phyloP scores from a whole-genome alignment of 768 basidiomycete genomes.

The Lactarius quietus region DNA sequence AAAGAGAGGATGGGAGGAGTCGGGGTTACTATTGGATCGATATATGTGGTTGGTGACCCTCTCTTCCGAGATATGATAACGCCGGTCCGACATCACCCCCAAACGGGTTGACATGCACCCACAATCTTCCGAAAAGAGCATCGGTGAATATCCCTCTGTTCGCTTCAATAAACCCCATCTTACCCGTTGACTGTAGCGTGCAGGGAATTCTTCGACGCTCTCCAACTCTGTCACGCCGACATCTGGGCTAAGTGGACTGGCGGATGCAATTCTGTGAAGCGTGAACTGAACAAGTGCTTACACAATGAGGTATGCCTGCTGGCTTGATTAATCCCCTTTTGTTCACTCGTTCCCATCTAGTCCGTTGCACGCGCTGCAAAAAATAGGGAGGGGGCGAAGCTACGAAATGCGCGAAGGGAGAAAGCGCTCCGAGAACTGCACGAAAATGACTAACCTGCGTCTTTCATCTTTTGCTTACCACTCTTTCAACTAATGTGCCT shows the following conservation, averaged over 20 bases:
- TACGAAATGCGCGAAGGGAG: conserved; percentile 52
- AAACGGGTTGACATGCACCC: conserved; percentile 52
- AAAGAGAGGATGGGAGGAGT: not conserved
- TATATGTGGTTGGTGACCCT: conserved; percentile 6
- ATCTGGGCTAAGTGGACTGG: conserved; percentile 65
- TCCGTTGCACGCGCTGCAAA: conserved; percentile 53
- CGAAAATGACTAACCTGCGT: conserved; percentile 36
- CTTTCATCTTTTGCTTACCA: not conserved
- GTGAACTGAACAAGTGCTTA: conserved; percentile 65
- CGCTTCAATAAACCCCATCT: conserved; percentile 8
- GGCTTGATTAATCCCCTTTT: not conserved
- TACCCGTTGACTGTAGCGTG: conserved; percentile 45
- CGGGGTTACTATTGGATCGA: conserved; percentile 2
- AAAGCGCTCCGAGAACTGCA: conserved; percentile 57
- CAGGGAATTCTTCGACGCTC: conserved; percentile 72
- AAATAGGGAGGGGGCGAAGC: conserved; percentile 61
- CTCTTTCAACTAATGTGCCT: not conserved
- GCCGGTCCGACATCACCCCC: not conserved
- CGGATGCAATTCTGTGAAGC: conserved; percentile 65
- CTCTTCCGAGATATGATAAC: not conserved
- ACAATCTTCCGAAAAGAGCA: conserved; percentile 51
- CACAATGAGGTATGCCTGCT: conserved; percentile 56
- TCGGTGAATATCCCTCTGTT: conserved; percentile 38
- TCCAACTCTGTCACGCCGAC: conserved; percentile 63
- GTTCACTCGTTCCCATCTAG: conserved; percentile 35